Evolutionary conservation across 2,329 filamentous ascomycete species (phyloP).

Genomic region (Aspergillus tanneri): DNA sequence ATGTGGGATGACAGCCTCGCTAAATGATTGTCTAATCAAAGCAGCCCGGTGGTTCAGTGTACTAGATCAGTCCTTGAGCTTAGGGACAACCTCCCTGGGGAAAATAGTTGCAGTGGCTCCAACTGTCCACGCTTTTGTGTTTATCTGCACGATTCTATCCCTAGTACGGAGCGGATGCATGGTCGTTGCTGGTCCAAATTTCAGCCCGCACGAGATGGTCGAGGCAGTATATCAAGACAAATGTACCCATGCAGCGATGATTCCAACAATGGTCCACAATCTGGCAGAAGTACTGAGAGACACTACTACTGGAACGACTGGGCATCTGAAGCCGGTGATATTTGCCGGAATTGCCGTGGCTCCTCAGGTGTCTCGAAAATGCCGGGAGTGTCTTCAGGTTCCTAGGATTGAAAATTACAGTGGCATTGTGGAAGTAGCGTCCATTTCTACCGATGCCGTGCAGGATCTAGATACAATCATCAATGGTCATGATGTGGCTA

Average conservation of each 20-base stretch:
- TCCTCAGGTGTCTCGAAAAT: background rate
- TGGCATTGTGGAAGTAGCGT: conserved; percentile 2
- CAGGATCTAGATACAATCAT: background rate
- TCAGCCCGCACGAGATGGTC: background rate
- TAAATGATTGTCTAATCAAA: background rate
- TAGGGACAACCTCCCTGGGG: background rate
- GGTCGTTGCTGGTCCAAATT: background rate
- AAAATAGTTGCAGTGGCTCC: background rate
- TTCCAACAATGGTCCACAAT: conserved; percentile 1
- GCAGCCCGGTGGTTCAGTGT: background rate
- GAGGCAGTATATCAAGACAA: background rate
- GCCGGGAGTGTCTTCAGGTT: background rate
- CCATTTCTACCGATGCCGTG: background rate
- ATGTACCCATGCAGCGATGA: background rate
- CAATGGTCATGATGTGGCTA: background rate
- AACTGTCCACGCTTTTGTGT: background rate
- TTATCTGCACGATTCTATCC: background rate
- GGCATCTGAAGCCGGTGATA: background rate
- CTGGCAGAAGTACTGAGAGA: background rate
- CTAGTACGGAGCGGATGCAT: background rate
- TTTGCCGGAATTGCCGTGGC: background rate
- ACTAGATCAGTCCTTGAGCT: background rate
- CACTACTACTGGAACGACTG: background rate
- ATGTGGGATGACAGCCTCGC: background rate
- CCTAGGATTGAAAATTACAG: background rate